These are phyloP conservation scores for Funneliformis caledonium DNA, from an alignment of 371 early-diverging fungal genomes.

Conservation along the genomic window DNA sequence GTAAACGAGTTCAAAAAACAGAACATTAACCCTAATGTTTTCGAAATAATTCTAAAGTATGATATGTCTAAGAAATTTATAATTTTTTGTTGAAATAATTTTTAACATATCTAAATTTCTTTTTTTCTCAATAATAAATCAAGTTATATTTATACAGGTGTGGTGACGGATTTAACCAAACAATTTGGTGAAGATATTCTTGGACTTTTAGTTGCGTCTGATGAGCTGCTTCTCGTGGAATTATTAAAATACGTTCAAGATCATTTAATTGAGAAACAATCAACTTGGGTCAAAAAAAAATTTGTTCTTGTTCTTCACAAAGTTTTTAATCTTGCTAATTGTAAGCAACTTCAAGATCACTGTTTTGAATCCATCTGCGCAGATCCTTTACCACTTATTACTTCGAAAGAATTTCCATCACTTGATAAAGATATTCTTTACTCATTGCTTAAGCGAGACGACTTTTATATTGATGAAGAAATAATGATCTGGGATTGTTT, in stretches of 20 bases:
- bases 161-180: neutral
- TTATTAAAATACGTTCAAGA: neutral
- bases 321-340: neutral
- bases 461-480: constrained; percentile 17
- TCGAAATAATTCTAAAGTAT: constrained; percentile 15
- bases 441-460: constrained; percentile 15
- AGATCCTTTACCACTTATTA: neutral
- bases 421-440: constrained; percentile 11
- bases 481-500: constrained; percentile 14
- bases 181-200: neutral
- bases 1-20: neutral
- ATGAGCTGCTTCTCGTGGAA: constrained; percentile 13
- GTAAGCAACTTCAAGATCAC: constrained; percentile 4
- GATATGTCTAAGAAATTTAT: neutral
- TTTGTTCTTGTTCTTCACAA: neutral
- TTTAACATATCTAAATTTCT: no score
- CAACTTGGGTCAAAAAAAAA: constrained; percentile 14
- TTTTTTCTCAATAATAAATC: neutral
- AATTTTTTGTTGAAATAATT: no score
- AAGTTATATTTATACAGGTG: constrained; percentile 13
- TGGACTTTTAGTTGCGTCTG: neutral
- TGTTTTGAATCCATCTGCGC: neutral
- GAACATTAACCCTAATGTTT: neutral
- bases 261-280: neutral
- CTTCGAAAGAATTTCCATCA: neutral